Base-by-base conservation (phyloP, 805 yeast genomes). In the Pichia exigua region DNA sequence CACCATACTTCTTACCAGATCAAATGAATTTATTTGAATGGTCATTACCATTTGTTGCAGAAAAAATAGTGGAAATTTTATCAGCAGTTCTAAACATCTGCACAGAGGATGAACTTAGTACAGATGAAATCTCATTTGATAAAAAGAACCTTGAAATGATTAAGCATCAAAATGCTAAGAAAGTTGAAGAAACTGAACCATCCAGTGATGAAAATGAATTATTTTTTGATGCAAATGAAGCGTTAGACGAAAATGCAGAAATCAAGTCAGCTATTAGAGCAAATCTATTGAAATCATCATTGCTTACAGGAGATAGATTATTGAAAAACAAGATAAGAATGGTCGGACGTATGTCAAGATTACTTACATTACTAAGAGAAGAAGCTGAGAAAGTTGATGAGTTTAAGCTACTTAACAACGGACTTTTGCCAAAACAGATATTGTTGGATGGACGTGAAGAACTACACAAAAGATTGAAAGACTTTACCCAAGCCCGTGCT, bases 21-120 rank as follows among this genome's bases (percentile, higher is more conserved):
- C 88, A 91, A 61, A 89, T 91, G 95, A 97, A 94, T 67, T 96
- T 92, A 7, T 92, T 92, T 68, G 85, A 96, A 12, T 94, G 98
- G 98, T 87, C 97, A 2, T 73, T 92, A 52, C 99, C 98, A 8
- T 92, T 94, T 72, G 97, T 94, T 27, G 98, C 97, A 20, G 97
- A 92, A 65, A 88, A 94, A 63, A 86, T 91, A 50, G 87, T 96
- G 13, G 97, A 94, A 65, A 92, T 92, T 85, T 75, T 92, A 63
- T 86, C 89, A 22, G 80, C 94, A 0, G 87, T 92, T 41, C 76
- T 94, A 65, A 92, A 92, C 67, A 87, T 94, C 52, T 92, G 99
- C 71, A 87, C 97, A 0, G 95, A 91, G 63, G 97, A 92, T 63
- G 99, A 92, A 67, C 75, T 92, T 53, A 92, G 83, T 51, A 88